Evolutionary conservation across 306 rosid genomes (phyloP).

Genomic region (Hippophae tibetana): DNA sequence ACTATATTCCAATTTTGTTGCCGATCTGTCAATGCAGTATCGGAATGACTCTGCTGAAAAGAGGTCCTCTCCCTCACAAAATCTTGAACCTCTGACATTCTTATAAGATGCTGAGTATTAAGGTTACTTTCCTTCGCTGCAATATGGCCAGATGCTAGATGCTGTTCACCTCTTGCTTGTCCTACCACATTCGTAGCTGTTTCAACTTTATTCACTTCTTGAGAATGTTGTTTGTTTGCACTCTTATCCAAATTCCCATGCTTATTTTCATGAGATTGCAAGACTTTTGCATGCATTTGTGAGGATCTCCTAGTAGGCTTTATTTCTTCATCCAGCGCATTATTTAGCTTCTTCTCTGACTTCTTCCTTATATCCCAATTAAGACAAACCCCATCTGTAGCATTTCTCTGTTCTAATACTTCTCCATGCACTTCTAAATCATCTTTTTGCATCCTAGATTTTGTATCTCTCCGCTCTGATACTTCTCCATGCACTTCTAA

Average conservation of each 20-base stretch:
- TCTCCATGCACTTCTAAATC: constrained; percentile 18
- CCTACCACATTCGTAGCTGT: constrained; percentile 24
- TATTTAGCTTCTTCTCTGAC: constrained; percentile 51
- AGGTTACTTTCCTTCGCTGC: too few relatives aligned
- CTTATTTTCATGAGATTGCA: constrained; percentile 28
- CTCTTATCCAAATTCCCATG: constrained; percentile 26
- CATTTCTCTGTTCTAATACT: constrained; percentile 27
- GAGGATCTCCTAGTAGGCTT: constrained; percentile 30
- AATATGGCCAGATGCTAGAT: background rate
- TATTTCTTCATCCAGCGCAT: constrained; percentile 29
- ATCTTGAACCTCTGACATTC: constrained; percentile 27
- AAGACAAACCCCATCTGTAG: constrained; percentile 25
- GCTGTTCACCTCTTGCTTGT: constrained; percentile 28
- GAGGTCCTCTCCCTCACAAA: constrained; percentile 31
- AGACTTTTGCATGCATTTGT: constrained; percentile 26
- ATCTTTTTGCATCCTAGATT: constrained; percentile 11
- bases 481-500: constrained; percentile 15
- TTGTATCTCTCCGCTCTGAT: constrained; percentile 26
- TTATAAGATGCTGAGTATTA: constrained; percentile 20
- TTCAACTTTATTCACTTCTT: constrained; percentile 26
- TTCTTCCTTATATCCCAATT: constrained; percentile 55
- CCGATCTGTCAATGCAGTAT: constrained; percentile 22
- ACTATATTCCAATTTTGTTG: constrained; percentile 27
- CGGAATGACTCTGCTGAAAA: constrained; percentile 19
- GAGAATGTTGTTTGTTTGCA: constrained; percentile 30